Percentiles rank a stretch among this genome's conserved stretches.
Conservation (phyloP, 768 basidiomycete genomes). For the Mycena indigotica region DNA sequence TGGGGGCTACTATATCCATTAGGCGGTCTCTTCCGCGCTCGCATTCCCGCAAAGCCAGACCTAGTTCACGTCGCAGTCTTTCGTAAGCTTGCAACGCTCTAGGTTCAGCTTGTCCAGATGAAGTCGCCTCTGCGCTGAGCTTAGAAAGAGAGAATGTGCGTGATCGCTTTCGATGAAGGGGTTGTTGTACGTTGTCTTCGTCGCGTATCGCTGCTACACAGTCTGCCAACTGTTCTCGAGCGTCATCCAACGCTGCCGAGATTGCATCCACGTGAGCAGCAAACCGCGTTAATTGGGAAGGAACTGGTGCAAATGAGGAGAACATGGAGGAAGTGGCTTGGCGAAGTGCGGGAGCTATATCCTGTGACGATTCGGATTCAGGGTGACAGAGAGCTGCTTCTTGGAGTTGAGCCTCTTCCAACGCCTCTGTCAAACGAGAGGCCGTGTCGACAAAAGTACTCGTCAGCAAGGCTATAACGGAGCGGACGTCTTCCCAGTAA, state of each 20-base stretch:
- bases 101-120: constrained; percentile 35
- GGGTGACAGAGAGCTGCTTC: constrained; percentile 54
- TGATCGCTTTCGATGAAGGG: constrained; percentile 21
- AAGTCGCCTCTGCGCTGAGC: not conserved
- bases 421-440: constrained; percentile 59
- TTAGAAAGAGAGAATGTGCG: constrained; percentile 16
- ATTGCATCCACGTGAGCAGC: constrained; percentile 75
- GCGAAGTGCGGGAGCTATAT: not conserved
- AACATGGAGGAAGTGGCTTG: constrained; percentile 24
- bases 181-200: constrained; percentile 27
- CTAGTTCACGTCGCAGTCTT: constrained; percentile 72
- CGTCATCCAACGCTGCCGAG: constrained; percentile 67
- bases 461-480: constrained; percentile 71
- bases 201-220: constrained; percentile 63
- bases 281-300: constrained; percentile 67
- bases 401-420: constrained; percentile 60
- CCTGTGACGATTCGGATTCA: constrained; percentile 33
- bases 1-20: constrained; percentile 56
- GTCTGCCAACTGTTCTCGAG: constrained; percentile 63
- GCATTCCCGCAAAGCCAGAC: constrained; percentile 77
- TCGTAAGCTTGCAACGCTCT: constrained; percentile 74
- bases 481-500: constrained; percentile 86
- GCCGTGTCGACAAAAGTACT: constrained; percentile 68
- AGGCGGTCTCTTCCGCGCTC: constrained; percentile 75
- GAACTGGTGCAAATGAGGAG: constrained; percentile 72